A percentile compares a stretch with the other conserved stretches of the same genome.
phyloP scores from a whole-genome alignment of 75 land plant genomes.

The Pseudotsuga menziesii region DNA sequence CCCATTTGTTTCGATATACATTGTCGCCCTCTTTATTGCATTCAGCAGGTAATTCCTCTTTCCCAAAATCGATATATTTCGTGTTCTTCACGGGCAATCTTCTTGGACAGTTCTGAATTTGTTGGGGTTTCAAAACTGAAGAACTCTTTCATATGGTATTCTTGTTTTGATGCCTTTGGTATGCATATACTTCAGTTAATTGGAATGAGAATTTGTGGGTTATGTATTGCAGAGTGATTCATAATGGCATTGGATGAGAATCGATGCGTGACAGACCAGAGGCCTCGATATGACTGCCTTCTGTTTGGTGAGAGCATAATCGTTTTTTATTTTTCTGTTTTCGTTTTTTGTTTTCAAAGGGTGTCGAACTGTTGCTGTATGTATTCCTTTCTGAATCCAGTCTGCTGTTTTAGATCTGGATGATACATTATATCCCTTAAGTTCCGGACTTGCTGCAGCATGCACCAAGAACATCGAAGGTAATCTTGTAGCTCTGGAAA shows the following conservation, averaged over 20 bases:
- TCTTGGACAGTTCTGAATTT: no score
- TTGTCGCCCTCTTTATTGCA: no score
- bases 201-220: no score
- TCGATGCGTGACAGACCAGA: conserved; percentile 21
- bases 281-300: conserved; percentile 53
- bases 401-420: conserved; percentile 49
- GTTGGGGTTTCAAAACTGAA: no score
- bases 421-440: conserved; percentile 76
- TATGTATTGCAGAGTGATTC: no score
- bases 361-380: not conserved
- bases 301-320: conserved; percentile 41
- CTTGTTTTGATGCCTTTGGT: no score
- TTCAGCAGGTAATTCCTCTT: no score
- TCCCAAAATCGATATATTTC: no score
- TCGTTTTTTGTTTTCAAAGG: not conserved
- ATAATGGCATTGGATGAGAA: conserved; percentile 35
- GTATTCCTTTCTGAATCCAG: not conserved
- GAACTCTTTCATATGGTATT: no score
- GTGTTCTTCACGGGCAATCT: no score
- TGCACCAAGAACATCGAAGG: conserved; percentile 56
- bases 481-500: conserved; percentile 3
- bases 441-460: conserved; percentile 48
- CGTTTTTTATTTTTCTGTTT: not conserved
- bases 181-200: no score
- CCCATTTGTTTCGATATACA: no score